Percentiles rank a stretch among this genome's conserved stretches.
These are phyloP conservation scores for Erodium texanum DNA, from an alignment of 441 rosid genomes.

Conservation along the genomic window DNA sequence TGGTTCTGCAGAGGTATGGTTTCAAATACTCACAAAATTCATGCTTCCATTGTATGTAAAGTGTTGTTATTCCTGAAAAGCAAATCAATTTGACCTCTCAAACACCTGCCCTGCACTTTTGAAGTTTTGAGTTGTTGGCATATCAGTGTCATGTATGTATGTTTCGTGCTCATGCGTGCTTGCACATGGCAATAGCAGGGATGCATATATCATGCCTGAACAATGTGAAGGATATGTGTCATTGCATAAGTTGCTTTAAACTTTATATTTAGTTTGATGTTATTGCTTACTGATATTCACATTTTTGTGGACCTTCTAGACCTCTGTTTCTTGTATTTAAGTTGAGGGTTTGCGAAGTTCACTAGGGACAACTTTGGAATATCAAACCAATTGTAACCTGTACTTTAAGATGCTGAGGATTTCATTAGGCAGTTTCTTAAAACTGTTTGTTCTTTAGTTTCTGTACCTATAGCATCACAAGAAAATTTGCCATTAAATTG, in stretches of 20 bases:
- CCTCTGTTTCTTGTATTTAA: not conserved
- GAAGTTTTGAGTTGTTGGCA: not conserved
- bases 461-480: no score
- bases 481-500: no score
- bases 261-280: not conserved
- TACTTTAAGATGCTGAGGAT: no score
- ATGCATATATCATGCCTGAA: not conserved
- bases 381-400: no score
- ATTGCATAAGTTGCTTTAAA: not conserved
- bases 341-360: not conserved
- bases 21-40: not conserved
- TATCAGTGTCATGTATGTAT: not conserved
- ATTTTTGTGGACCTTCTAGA: not conserved
- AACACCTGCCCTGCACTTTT: not conserved
- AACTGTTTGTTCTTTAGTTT: no score
- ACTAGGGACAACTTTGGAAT: no score
- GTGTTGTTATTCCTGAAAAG: not conserved
- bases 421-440: no score
- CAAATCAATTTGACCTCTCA: not conserved
- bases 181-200: not conserved
- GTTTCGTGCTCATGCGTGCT: not conserved
- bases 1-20: conserved; percentile 58
- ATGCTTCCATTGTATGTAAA: not conserved
- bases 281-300: not conserved
- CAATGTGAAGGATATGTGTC: not conserved